Base-by-base conservation (phyloP, 495 filamentous ascomycete genomes). In the Neurospora sp. region DNA sequence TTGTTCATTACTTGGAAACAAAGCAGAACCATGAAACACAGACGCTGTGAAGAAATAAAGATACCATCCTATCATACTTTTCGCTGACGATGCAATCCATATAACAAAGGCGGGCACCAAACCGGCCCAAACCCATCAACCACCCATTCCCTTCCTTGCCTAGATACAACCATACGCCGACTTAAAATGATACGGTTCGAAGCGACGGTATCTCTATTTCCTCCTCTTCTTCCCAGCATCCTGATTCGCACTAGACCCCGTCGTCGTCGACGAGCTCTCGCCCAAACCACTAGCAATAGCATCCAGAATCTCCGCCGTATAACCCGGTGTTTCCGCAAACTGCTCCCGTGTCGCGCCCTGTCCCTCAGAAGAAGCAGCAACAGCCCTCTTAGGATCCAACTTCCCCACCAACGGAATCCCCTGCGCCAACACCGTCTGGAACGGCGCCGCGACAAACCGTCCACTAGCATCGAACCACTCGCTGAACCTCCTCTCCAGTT, bases 391-490 rank as follows among this genome's bases (percentile, higher is more conserved):
- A 40, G 89, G 88, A 77, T 94, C 93, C 20, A 89, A 87, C 75
- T 87, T 82, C 16, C 89, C 90, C 78, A 97, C 85, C 6, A 91
- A 78, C 39, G 90, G 88, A 71, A 97, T 85, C 76, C 88, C 86
- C 31, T 83, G 86, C 38, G 92, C 92, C 38, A 97, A 81, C 89
- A 93, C 92, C 72, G 87, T 86, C 82, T 96, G 93, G 78, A 97
- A 94, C 10, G 94, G 94, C 75, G 90, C 88, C 5, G 91, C 88
- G 70, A 97, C 88, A 77, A 99, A 97, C 69, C 87, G 88, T 7
- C 96, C 95, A 44, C 92, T 88, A 5, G 84, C 85, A 73, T 94
- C 91, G 82, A 97, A 98, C 94, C 94, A 99, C 37, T 86, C 86
- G 23, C 90, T 92, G 80, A 97, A 98, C 4, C 92, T 87, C 7